Base-by-base conservation (phyloP, 1,284 basidiomycete species). In the Sporisorium graminicola region DNA sequence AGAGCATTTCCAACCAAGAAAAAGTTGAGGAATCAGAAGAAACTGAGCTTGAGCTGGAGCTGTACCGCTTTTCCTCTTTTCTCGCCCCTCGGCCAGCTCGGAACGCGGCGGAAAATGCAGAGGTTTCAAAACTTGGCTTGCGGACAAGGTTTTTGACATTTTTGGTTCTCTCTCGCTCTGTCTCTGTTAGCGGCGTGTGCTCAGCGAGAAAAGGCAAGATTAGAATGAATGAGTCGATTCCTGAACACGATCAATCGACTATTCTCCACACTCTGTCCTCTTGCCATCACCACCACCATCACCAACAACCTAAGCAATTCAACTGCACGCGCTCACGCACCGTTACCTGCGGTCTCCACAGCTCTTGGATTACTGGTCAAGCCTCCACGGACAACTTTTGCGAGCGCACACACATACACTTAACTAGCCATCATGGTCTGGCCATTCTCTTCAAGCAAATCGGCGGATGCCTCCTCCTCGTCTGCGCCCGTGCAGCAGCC, bases 381-480 rank as follows among this genome's bases (percentile, higher is more conserved):
- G 12, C 51, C 18, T 40, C 12, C 13, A 12, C 27, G 29, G 29
- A 31, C 49, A 18, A 20, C 9, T 31, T 26, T 14, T 44, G 8
- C 26, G 26, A 14, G 27, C 12, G 16, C 65, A 35, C 7, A 35
- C 33, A 35, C 47, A 29, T 0, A 24, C 20, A 18, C 37, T 33
- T 29, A 29, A 3, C 46, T 53, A 20, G 37, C 22, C 51, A 72
- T 35, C 51, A 77, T 77, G 75, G 70, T 77, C 59, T 77, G 75
- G 75, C 75, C 75, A 22, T 74, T 77, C 71, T 74, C 70, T 29
- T 66, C 63, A 14, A 62, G 42, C 57, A 70, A 63, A 46, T 64
- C 69, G 51, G 40, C 64, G 31, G 65, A 65, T 35, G 64, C 67
- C 13, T 64, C 75, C 24, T 63, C 74, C 5, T 54, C 68, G 14